Percentiles rank a stretch among this genome's conserved stretches.
These are phyloP conservation scores for Nigrospora sphaerica DNA, from an alignment of 2,329 filamentous ascomycete genomes.

Conservation along the genomic window DNA sequence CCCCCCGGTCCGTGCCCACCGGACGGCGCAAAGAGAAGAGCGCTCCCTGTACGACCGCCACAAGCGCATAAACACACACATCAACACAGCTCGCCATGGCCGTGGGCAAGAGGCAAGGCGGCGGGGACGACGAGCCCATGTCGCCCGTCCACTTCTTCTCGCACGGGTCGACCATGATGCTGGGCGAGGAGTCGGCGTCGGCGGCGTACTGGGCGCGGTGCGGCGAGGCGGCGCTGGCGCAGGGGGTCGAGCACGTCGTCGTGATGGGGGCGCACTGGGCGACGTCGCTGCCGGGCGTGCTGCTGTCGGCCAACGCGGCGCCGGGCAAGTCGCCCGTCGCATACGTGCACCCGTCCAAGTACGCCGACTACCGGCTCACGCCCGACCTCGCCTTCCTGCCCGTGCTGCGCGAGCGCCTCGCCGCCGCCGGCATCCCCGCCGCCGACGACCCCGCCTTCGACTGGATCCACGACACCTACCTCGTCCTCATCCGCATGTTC, in stretches of 20 bases:
- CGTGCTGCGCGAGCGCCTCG: conserved; percentile 42
- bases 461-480: conserved; percentile 68
- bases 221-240: conserved; percentile 53
- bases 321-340: conserved; percentile 58
- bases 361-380: conserved; percentile 52
- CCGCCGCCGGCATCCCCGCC: conserved; percentile 45
- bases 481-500: conserved; percentile 65
- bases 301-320: conserved; percentile 53
- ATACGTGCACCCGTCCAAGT: conserved; percentile 60
- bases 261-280: conserved; percentile 70
- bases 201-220: conserved; percentile 60
- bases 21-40: too few relatives aligned
- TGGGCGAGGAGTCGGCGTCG: conserved; percentile 55
- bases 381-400: conserved; percentile 49
- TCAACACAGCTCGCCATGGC: conserved; percentile 3
- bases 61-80: too few relatives aligned
- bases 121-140: conserved; percentile 6
- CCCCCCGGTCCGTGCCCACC: too few relatives aligned
- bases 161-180: conserved; percentile 67
- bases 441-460: conserved; percentile 49
- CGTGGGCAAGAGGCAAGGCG: conserved; percentile 3
- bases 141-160: conserved; percentile 62
- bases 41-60: too few relatives aligned
- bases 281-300: conserved; percentile 43
- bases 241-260: conserved; percentile 54